Evolutionary conservation across 306 rosid genomes (phyloP).

Genomic region (Ammopiptanthus mongolicus): DNA sequence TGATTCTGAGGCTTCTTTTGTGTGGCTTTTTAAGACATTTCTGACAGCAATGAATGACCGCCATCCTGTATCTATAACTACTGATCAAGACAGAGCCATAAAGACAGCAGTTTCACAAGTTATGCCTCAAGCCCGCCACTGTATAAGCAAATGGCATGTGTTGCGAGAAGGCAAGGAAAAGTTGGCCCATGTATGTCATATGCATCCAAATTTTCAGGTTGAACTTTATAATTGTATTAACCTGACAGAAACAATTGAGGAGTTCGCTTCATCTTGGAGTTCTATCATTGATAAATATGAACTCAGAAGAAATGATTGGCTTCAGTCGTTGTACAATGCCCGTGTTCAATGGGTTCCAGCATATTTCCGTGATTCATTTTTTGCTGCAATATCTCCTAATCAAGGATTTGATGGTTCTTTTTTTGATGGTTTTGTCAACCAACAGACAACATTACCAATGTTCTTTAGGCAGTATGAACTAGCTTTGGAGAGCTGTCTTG

Average conservation of each 20-base stretch:
- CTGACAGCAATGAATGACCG: conserved; percentile 79
- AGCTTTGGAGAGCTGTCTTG: conserved; percentile 78
- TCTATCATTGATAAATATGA: conserved; percentile 74
- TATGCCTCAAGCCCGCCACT: conserved; percentile 79
- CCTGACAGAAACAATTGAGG: conserved; percentile 83
- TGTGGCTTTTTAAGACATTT: conserved; percentile 82
- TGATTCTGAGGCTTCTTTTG: conserved; percentile 83
- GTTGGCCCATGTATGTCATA: conserved; percentile 69
- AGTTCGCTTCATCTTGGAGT: conserved; percentile 84
- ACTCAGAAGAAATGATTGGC: conserved; percentile 76
- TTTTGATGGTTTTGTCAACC: conserved; percentile 81
- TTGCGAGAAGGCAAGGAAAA: conserved; percentile 92
- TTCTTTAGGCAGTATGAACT: conserved; percentile 92
- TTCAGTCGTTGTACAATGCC: conserved; percentile 59
- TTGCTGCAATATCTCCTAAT: conserved; percentile 62
- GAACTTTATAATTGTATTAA: conserved; percentile 89
- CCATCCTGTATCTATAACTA: conserved; percentile 71
- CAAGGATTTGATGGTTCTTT: conserved; percentile 68
- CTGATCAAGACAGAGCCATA: conserved; percentile 81
- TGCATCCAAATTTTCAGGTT: conserved; percentile 73
- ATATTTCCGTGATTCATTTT: conserved; percentile 81
- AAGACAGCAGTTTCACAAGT: conserved; percentile 77
- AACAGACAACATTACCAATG: conserved; percentile 84
- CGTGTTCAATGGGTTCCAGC: conserved; percentile 92
- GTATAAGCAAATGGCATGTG: conserved; percentile 80